Percentiles rank a stretch among this genome's conserved stretches.
phyloP scores from a whole-genome alignment of 2,329 filamentous ascomycete genomes.

The Elsinoe australis region DNA sequence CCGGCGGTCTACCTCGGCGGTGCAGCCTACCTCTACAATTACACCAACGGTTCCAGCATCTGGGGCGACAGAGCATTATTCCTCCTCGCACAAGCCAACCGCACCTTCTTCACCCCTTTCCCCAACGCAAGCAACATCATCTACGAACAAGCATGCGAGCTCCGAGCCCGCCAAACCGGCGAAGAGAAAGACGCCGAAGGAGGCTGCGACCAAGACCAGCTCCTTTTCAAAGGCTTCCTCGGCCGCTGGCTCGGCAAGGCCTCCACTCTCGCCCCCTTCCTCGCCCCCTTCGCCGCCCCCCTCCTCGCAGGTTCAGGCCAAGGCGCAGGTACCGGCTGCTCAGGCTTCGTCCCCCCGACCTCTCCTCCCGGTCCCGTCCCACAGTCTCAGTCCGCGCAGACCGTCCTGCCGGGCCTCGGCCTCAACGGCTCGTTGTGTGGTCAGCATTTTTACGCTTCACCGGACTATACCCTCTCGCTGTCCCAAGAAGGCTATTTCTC shows the following conservation, averaged over 20 bases:
- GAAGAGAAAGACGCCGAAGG: slow-evolving; percentile 30
- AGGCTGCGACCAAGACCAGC: slow-evolving; percentile 61
- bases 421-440: slow-evolving; percentile 37
- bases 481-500: slow-evolving; percentile 38
- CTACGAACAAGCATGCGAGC: slow-evolving; percentile 61
- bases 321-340: slow-evolving; percentile 39
- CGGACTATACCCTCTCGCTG: slow-evolving; percentile 36
- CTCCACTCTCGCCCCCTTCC: slow-evolving; percentile 38
- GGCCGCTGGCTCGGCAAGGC: slow-evolving; percentile 53
- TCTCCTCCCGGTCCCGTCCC: background rate
- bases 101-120: slow-evolving; percentile 48
- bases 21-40: slow-evolving; percentile 56
- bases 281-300: slow-evolving; percentile 32
- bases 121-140: slow-evolving; percentile 49
- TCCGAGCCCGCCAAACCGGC: slow-evolving; percentile 16
- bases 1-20: slow-evolving; percentile 50
- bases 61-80: slow-evolving; percentile 56
- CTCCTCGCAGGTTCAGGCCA: slow-evolving; percentile 36
- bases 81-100: slow-evolving; percentile 46
- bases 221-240: slow-evolving; percentile 69
- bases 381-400: background rate
- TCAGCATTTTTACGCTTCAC: slow-evolving; percentile 39
- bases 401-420: slow-evolving; percentile 20
- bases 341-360: slow-evolving; percentile 24
- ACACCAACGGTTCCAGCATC: slow-evolving; percentile 31